Evolutionary conservation across 352 stramenopile species (phyloP).

Genomic region (Pythium apleroticum): DNA sequence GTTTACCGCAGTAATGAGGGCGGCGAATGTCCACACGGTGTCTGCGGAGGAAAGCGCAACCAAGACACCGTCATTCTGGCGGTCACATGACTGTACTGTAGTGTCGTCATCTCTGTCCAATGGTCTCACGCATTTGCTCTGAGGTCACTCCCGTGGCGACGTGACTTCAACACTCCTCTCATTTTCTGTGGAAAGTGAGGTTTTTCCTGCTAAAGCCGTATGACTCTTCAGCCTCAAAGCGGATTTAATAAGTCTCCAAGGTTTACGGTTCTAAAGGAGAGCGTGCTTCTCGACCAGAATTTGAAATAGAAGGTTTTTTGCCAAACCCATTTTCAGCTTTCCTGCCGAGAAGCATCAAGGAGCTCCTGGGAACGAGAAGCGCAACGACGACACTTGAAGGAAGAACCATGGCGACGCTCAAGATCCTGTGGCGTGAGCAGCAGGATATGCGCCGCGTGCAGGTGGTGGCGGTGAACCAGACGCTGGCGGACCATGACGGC

Average conservation of each 20-base stretch:
- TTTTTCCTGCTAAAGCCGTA: conserved; percentile 4
- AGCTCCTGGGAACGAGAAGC: background rate
- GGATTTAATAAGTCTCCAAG: conserved; percentile 10
- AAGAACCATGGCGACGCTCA: conserved; percentile 72
- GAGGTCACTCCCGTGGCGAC: background rate
- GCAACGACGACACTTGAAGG: conserved; percentile 1
- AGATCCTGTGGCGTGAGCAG: conserved; percentile 80
- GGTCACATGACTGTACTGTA: background rate
- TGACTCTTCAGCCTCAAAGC: background rate
- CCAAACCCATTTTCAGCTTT: background rate
- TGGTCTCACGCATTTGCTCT: background rate
- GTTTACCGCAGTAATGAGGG: background rate
- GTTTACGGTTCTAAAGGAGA: conserved; percentile 9
- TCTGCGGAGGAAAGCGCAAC: background rate
- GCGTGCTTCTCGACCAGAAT: conserved; percentile 6
- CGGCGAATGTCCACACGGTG: background rate
- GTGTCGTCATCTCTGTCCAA: too few relatives aligned
- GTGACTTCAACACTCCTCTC: background rate
- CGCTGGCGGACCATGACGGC: conserved; percentile 48
- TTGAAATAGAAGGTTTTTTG: conserved; percentile 7
- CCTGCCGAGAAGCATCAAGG: background rate
- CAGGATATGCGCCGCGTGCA: conserved; percentile 86
- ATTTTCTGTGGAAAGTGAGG: background rate
- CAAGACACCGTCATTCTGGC: conserved; percentile 14
- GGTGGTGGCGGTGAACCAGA: conserved; percentile 60